phyloP scores from a whole-genome alignment of 2,329 filamentous ascomycete genomes.

The Ceratocystis ficicola region DNA sequence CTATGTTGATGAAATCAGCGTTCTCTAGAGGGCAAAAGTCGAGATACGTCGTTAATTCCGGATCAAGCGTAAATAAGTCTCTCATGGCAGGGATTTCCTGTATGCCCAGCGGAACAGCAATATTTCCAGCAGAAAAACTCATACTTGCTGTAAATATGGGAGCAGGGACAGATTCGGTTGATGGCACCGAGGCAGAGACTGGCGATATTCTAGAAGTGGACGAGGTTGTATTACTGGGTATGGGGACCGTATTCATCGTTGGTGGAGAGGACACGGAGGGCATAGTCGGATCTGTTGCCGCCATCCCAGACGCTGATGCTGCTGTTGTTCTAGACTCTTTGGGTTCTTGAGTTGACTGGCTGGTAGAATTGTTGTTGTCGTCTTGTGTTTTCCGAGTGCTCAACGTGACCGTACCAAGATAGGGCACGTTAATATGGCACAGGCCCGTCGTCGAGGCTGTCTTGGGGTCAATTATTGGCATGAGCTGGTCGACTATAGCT shows the following conservation, averaged over 20 bases:
- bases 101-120: not conserved
- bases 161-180: not conserved
- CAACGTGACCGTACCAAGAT: slow-evolving; percentile 38
- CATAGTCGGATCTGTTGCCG: not conserved
- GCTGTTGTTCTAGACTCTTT: not conserved
- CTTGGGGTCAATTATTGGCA: slow-evolving; percentile 32
- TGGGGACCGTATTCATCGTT: not conserved
- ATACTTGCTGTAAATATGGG: not conserved
- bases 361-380: not conserved
- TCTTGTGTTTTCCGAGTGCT: slow-evolving; percentile 24
- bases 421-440: slow-evolving; percentile 36
- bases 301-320: not conserved
- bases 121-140: not conserved
- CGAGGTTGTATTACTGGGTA: not conserved
- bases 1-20: not conserved
- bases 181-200: not conserved
- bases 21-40: not conserved
- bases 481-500: slow-evolving; percentile 34
- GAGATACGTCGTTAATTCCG: slow-evolving; percentile 1
- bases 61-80: not conserved
- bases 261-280: not conserved
- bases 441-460: slow-evolving; percentile 23
- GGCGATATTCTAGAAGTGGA: not conserved
- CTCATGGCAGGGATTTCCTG: not conserved
- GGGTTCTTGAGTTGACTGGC: not conserved